Evolutionary conservation across 768 basidiomycete species (phyloP).

Genomic region (Lactarius vividus): DNA sequence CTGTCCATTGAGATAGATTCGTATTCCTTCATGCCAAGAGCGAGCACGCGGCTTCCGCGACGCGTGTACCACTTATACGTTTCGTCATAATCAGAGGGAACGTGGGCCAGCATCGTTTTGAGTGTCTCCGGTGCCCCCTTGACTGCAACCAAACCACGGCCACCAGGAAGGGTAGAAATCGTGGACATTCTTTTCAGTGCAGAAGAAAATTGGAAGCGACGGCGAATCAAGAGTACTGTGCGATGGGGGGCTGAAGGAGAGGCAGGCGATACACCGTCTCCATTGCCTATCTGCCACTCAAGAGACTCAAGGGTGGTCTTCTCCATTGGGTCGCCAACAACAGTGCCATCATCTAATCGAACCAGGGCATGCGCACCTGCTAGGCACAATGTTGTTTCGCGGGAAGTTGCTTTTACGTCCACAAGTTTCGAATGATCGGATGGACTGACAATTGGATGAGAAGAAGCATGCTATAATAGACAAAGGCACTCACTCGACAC

Average conservation of each 20-base stretch:
- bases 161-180: constrained; percentile 62
- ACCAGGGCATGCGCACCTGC: constrained; percentile 96
- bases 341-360: constrained; percentile 85
- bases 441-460: constrained; percentile 40
- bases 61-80: constrained; percentile 95
- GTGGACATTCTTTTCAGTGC: constrained; percentile 98
- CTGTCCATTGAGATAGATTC: constrained; percentile 66
- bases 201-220: constrained; percentile 97
- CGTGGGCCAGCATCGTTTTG: constrained; percentile 71
- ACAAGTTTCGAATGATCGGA: constrained; percentile 64
- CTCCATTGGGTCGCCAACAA: constrained; percentile 99
- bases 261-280: constrained; percentile 68
- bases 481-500: constrained; percentile 67
- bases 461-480: constrained; percentile 13
- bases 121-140: constrained; percentile 99
- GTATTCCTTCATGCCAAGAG: constrained; percentile 85
- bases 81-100: constrained; percentile 85
- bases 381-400: constrained; percentile 81
- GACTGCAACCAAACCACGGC: constrained; percentile 64
- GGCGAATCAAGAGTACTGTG: constrained; percentile 67
- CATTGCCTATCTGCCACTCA: constrained; percentile 61
- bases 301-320: constrained; percentile 91
- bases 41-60: constrained; percentile 89
- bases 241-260: constrained; percentile 50
- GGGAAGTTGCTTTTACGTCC: constrained; percentile 69